Evolutionary conservation across 148 eudicot species (phyloP).

Genomic region (Rhododendron molle): DNA sequence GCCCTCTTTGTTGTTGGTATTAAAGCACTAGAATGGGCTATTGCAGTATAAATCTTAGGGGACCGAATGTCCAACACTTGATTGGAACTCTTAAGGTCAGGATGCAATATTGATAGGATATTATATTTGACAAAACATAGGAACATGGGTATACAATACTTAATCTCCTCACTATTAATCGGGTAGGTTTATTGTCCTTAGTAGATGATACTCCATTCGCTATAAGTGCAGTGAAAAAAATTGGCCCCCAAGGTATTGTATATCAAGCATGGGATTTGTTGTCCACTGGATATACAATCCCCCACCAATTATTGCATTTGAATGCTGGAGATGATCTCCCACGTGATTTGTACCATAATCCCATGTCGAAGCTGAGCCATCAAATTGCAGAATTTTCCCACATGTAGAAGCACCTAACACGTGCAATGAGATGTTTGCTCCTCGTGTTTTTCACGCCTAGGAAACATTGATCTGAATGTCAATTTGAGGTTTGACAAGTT

Average conservation of each 20-base stretch:
- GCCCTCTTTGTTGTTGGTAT: neutral
- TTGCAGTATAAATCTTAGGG: neutral
- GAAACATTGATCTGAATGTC: neutral
- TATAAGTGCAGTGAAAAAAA: neutral
- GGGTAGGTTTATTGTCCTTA: neutral
- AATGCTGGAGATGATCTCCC: neutral
- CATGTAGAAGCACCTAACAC: neutral
- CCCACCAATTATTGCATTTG: neutral
- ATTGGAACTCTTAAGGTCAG: neutral
- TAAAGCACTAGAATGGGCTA: neutral
- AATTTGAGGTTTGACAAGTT: neutral
- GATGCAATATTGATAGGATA: neutral
- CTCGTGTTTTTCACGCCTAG: neutral
- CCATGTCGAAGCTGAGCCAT: neutral
- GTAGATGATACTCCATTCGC: neutral
- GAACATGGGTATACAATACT: neutral
- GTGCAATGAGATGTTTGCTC: neutral
- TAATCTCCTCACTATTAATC: neutral
- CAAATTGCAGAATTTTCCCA: neutral
- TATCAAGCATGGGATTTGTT: neutral
- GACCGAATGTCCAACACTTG: neutral
- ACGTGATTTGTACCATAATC: neutral
- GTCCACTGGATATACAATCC: neutral
- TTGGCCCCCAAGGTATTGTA: neutral
- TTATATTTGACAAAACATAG: neutral